Base-by-base conservation (phyloP, 1,284 basidiomycete genomes). In the Erythrobasidium hasegawianum region DNA sequence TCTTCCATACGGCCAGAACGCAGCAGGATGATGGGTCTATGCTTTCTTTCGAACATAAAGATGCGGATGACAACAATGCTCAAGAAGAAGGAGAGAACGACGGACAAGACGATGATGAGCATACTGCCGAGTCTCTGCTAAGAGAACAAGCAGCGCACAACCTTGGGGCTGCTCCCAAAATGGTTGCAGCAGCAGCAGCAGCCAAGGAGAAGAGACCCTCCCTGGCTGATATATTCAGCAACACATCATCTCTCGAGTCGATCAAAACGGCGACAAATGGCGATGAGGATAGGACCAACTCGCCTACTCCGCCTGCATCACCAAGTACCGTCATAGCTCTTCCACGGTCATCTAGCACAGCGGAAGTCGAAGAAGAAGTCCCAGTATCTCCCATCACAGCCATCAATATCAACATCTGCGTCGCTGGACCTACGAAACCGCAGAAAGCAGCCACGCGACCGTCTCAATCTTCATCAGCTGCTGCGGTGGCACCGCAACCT, bases 61-160 rank as follows among this genome's bases (percentile, higher is more conserved):
- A 47, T 4, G 40, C 40, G 40, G 52, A 41, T n/a, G n/a, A 14
- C 18, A 29, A 22, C 5, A 3, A 14, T 56, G 27, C 20, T 22
- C 27, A n/a, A 29, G 13, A n/a, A 22, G n/a, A 62, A 41, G 50
- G 14, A n/a, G 39, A 33, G 50, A 45, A 38, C 60, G 52, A 16
- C 7, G 27, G 18, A 8, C 26, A 20, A n/a, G 18, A 54, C 18
- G n/a, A 3, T 20, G 26, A 20, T 5, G 27, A n/a, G 16, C 16
- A 8, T 5, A 20, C 27, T 20, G 20, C 22, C 8, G n/a, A 20
- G 11, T 54, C 20, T 26, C n/a, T 26, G 52, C 22, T 27, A 10
- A 54, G 27, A 18, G 52, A n/a, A n/a, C 5, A n/a, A 47, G 45
- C 5, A n/a, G 4, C 22, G 14, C 45, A 10, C 40, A n/a, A 10